Base-by-base conservation (phyloP, 176 grass and related monocot genomes). In the Oryza punctata region DNA sequence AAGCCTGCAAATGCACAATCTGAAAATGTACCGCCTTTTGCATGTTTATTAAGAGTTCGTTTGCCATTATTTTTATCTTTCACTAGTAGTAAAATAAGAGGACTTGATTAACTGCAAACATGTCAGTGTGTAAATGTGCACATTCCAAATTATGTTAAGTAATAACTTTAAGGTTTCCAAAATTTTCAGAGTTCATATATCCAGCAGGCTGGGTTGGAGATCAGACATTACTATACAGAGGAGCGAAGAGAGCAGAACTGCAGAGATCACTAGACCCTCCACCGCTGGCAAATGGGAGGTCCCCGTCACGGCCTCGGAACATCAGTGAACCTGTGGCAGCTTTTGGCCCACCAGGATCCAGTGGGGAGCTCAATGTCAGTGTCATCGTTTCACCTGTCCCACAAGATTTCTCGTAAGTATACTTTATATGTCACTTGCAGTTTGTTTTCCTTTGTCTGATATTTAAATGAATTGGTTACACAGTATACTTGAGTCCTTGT, bases 201-300 rank as follows among this genome's bases (percentile, higher is more conserved):
- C 96, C 96, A 41, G 90, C 93, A 84, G 90, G 49, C 38, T 98
- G 96, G 96, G 96, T 96, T 46, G 96, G 96, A 74, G 93, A 98
- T 30, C 96, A 96, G 77, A 94, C 91, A 41, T 72, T 98, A 65
- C 72, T 98, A 64, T 89, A 90, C 78, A 94, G 89, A 57, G 85
- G 88, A 79, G 83, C 24, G 13, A 83, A 44, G 79, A 98, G 76
- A 49, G 89, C 96, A 75, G 96, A 99, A 43, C 71, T 80, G 40
- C 93, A 96, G 67, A 88, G 96, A 76, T 76, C 93, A 29, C 81
- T 99, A 19, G 96, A 96, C 37, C 91, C 87, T 3, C 89, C 87
- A 0, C 93, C 91, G 1, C 82, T 95, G 61, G 41, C 27, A 72
- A 84, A 81, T 4, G 69, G 85, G 18, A 44, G 47, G 25, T 66